Base-by-base conservation (phyloP, 805 yeast genomes). In the Pichia gijzeniarum region DNA sequence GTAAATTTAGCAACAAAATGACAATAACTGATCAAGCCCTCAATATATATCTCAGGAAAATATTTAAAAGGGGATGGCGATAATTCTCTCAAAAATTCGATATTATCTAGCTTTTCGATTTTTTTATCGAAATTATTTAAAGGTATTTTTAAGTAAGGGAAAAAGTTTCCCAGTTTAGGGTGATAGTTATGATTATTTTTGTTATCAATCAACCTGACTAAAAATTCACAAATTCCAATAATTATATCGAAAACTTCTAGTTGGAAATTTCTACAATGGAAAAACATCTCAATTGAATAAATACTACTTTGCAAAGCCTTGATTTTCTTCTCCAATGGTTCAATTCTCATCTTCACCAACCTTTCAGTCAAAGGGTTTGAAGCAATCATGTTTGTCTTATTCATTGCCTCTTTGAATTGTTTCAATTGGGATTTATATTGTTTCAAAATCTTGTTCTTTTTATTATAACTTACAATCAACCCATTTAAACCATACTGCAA, bases 401-500 rank as follows among this genome's bases (percentile, higher is more conserved):
- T 43, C 9, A 61, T 40, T 55, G 60, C 64, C 41, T 69, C 68
- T 48, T 74, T 76, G 38, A 82, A 59, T 41, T 70, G 70, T 12
- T 78, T 77, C 38, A 82, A 49, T 54, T 80, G 83, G 51, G 75
- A 76, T 14, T 74, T 68, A 30, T 70, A 53, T 50, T 77, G 78
- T 38, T 73, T 72, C 38, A 75, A 64, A 48, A 71, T 68, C 27
- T 70, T 69, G 50, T 70, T 70, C 28, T 81, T 57, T 48, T 82
- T 77, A 37, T 76, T 79, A 48, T 79, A 77, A 38, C 69, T 71
- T 38, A 78, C 72, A 47, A 75, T 64, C 0, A 84, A 65, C 41
- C 97, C 98, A 20, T 95, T 95, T 35, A 87, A 68, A 36, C 98
- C 99, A 65, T 85, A 93, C 53, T 91, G 90, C 40, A 87, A 64